These are phyloP conservation scores for Hypericum androsaemum DNA, from an alignment of 345 rosid genomes.

Conservation along the genomic window DNA sequence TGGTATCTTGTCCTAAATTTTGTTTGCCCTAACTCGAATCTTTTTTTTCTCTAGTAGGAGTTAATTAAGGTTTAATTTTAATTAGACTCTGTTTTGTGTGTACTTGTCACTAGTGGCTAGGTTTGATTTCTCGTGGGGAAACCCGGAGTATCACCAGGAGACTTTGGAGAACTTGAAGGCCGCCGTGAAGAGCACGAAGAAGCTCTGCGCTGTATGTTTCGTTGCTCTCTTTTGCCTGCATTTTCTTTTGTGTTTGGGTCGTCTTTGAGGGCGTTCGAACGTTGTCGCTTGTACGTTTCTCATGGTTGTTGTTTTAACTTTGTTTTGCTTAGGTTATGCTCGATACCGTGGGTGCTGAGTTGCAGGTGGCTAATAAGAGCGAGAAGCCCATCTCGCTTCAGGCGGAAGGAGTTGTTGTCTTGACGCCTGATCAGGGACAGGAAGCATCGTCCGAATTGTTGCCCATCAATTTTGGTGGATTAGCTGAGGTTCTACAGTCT, in stretches of 20 bases:
- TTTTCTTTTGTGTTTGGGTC: no score
- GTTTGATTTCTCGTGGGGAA: slow-evolving; percentile 89
- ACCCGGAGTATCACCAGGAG: slow-evolving; percentile 69
- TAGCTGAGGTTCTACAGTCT: slow-evolving; percentile 44
- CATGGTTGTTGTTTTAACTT: no score
- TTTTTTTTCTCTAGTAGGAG: neutral
- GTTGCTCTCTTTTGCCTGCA: neutral
- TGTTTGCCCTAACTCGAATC: neutral
- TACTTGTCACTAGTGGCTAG: slow-evolving; percentile 49
- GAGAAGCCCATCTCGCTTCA: slow-evolving; percentile 63
- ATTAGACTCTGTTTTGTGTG: slow-evolving; percentile 3
- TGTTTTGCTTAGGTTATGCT: slow-evolving; percentile 58
- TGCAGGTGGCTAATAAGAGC: slow-evolving; percentile 74
- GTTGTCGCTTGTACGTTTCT: no score
- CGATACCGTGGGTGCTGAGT: slow-evolving; percentile 89
- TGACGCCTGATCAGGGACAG: slow-evolving; percentile 67
- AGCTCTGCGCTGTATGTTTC: slow-evolving; percentile 76
- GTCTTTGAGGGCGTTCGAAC: no score
- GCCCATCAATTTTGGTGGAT: slow-evolving; percentile 87
- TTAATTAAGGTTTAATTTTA: neutral
- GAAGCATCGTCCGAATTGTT: slow-evolving; percentile 79
- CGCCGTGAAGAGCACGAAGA: slow-evolving; percentile 72
- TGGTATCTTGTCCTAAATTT: slow-evolving; percentile 26
- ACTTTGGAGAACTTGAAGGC: slow-evolving; percentile 67
- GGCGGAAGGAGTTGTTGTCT: slow-evolving; percentile 62